Evolutionary conservation across 2,329 filamentous ascomycete species (phyloP).

Genomic region (Penicillium sp.): DNA sequence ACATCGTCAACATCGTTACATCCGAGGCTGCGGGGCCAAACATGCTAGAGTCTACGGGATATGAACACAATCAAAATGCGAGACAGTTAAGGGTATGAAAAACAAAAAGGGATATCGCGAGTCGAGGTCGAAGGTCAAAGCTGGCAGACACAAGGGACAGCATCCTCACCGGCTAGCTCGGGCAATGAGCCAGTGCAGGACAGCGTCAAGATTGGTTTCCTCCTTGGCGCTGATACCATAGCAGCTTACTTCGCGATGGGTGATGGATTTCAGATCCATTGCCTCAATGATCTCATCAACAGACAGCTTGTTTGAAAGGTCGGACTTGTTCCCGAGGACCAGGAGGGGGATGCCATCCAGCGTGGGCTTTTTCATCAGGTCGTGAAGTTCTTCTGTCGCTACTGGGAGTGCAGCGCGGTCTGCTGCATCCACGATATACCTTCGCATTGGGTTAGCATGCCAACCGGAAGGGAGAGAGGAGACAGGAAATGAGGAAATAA

Average conservation of each 20-base stretch:
- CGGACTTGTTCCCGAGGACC: slow-evolving; percentile 95
- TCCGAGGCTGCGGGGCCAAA: slow-evolving; percentile 39
- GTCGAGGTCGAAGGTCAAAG: neutral
- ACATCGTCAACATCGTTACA: slow-evolving; percentile 53
- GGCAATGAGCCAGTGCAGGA: slow-evolving; percentile 93
- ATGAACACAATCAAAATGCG: slow-evolving; percentile 17
- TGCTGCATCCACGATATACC: slow-evolving; percentile 95
- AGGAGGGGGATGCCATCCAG: slow-evolving; percentile 87
- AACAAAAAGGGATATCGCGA: slow-evolving; percentile 10
- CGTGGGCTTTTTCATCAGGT: slow-evolving; percentile 77
- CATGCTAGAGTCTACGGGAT: slow-evolving; percentile 25
- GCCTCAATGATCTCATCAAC: slow-evolving; percentile 95
- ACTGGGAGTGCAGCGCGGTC: slow-evolving; percentile 76
- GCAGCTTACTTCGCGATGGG: slow-evolving; percentile 91
- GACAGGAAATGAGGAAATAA: neutral
- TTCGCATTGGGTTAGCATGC: slow-evolving; percentile 25
- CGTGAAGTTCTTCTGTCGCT: slow-evolving; percentile 88
- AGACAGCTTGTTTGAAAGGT: slow-evolving; percentile 82
- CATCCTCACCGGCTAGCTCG: slow-evolving; percentile 68
- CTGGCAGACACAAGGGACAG: neutral
- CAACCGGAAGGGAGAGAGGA: too few relatives aligned
- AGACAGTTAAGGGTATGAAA: slow-evolving; percentile 10
- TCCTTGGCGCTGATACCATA: slow-evolving; percentile 99
- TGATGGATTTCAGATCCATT: slow-evolving; percentile 84
- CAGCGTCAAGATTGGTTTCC: slow-evolving; percentile 96